Evolutionary conservation across 371 early-diverging fungal species (phyloP), one percentile per base, ranked within the genome.

Genomic region (Mucor velutinosus): DNA sequence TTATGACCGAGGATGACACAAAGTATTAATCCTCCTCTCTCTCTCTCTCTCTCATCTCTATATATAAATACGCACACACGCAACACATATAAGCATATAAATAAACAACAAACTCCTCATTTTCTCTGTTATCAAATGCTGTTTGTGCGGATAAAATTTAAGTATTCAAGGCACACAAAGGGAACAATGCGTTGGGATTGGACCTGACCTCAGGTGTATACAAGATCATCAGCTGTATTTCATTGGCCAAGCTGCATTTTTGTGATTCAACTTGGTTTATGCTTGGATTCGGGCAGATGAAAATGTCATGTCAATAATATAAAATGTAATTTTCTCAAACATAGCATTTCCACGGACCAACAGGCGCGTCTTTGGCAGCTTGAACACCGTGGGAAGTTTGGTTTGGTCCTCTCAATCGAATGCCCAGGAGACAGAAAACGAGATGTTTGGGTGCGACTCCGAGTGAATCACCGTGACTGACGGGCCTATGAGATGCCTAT

Each of bases 401-500:
- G 19, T 2, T 30, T 3, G 7, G 14, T 7, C 21, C 33, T 30
- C 33, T 33, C 4, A 27, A 30, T 5, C 23, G 6, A n/a, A 21
- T 21, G 10, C 5, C 19, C 10, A 21, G 10, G 11, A 19, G 8
- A 21, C 58, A 58, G 10, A 58, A 35, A 33, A 15, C 14, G n/a
- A 33, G 35, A n/a, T 30, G 33, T 33, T 29, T 30, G 32, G 19
- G 33, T 58, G 30, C 56, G 58, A 57, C 66, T 45, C 66, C 60
- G 60, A 60, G 60, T 60, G 66, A 66, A 53, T 60, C 60, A 60
- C 51, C 29, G 66, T 66, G 66, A 66, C 66, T 66, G 30, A 35
- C 41, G 19, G 45, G 19, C 41, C 23, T 21, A 49, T 49, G 21
- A 8, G 49, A 49, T 49, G 21, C 6, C 21, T 49, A 49, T 49